A percentile compares a stretch with the other conserved stretches of the same genome.
Evolutionary conservation across 2,329 filamentous ascomycete genomes (phyloP).

Genomic region (Microdochium bolleyi): DNA sequence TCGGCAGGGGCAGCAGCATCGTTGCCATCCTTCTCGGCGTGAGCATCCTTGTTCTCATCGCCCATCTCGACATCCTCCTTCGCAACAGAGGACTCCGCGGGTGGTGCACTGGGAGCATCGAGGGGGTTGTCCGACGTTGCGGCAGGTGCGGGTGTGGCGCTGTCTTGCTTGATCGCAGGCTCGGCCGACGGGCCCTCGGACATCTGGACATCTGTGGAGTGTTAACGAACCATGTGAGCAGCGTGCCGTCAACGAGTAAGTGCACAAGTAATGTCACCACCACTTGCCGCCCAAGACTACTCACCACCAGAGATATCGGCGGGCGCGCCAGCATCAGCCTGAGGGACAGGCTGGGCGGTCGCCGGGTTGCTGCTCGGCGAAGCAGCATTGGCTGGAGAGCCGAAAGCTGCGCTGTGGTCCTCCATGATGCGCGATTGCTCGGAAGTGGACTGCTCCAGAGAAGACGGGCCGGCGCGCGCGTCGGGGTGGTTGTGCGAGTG

Average conservation of each 20-base stretch:
- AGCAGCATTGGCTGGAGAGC: constrained; percentile 46
- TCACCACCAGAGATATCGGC: constrained; percentile 38
- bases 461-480: constrained; percentile 5
- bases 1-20: constrained; percentile 35
- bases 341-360: constrained; percentile 45
- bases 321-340: constrained; percentile 29
- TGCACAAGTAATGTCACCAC: not conserved
- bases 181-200: constrained; percentile 39
- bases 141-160: constrained; percentile 47
- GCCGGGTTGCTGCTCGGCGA: constrained; percentile 50
- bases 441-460: constrained; percentile 6
- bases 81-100: constrained; percentile 50
- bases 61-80: constrained; percentile 77
- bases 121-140: constrained; percentile 53
- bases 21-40: constrained; percentile 35
- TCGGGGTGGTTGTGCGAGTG: not conserved
- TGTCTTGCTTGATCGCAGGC: constrained; percentile 51
- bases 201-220: constrained; percentile 53
- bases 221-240: not conserved
- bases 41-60: constrained; percentile 46
- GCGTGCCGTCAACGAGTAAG: not conserved
- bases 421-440: constrained; percentile 42
- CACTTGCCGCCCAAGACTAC: constrained; percentile 6
- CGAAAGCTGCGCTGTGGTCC: constrained; percentile 46
- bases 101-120: constrained; percentile 59